Base-by-base conservation (phyloP, 1,139 yeast genomes). In the Hanseniaspora sp. region DNA sequence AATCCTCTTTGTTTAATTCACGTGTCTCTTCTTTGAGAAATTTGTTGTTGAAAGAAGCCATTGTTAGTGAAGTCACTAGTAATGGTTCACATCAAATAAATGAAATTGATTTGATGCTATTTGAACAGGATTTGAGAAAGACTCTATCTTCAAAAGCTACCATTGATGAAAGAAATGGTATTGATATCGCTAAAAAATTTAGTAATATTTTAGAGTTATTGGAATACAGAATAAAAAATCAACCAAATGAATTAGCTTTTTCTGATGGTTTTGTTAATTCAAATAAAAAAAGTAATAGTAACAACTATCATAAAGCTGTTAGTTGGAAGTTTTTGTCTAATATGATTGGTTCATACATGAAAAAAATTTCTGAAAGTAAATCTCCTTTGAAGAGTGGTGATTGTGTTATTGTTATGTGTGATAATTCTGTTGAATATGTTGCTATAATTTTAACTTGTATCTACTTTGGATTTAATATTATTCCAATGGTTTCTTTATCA, bases 321-420 rank as follows among this genome's bases (percentile, higher is more conserved):
- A 80, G 95, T 0, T 94, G 97, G 97, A 81, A 79, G 59, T 83
- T 84, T 63, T 82, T 92, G 59, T 96, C 87, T 58, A 75, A 74
- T 46, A 77, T 86, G 57, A 78, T 90, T 1, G 85, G 86, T 34
- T 78, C 83, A 56, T 71, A 81, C 55, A 64, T 76, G 54, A 72
- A 71, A 49, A 78, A 72, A 59, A 69, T 75, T 35, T 72, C 69
- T 39, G 75, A 71, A 56, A 69, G 80, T 18, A 79, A 80, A 61
- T 72, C 75, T 0, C 69, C 72, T 2, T 65, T 86, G 48, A 73
- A 69, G 53, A 75, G 86, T 0, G 95, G 95, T 0, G 84, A 83
- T 56, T 74, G 76, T 58, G 90, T 86, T 7, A 75, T 90, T 5
- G 71, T 92, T 60, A 84, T 88, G 84, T 87, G 86, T 64, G 83